Base-by-base conservation (phyloP, 2,329 filamentous ascomycete genomes). In the Stromatinia cepivora region DNA sequence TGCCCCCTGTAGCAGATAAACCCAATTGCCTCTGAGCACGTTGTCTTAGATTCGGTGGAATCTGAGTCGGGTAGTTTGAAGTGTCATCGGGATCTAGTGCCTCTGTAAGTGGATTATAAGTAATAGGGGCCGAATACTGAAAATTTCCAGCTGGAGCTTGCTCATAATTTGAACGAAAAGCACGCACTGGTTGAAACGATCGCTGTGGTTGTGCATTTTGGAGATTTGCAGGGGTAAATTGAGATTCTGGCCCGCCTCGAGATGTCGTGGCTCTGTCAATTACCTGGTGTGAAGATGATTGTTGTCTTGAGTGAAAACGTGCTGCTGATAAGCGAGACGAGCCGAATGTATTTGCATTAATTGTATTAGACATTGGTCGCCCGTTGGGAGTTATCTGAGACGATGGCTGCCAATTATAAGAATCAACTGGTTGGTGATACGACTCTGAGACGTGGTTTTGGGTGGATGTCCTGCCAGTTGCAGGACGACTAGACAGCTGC, bases 151-250 rank as follows among this genome's bases (percentile, higher is more conserved):
- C 2, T 11, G 13, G 13, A 2, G 8, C 3, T 36, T 10, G 28
- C 3, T n/a, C 45, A 11, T 20, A 15, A 57, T n/a, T 22, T n/a
- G 54, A 39, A 20, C 31, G 31, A 13, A 11, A 34, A 34, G 20
- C 9, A 5, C 9, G 17, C 17, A 3, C 31, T 56, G 17, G 0
- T 17, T 9, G 0, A 56, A 1, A 22, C 5, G 8, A 34, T 11
- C 4, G 17, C 53, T 22, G 6, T 28, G 17, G 31, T 20, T 56
- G 31, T 34, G 31, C 4, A 56, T 56, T 22, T 36, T 11, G 28
- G 10, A 20, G 17, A 56, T 22, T 11, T 34, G 5, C 0, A 13
- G 20, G 8, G 4, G 0, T 22, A 6, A 17, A 11, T 0, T 22
- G 31, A 36, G 53, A 20, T 34, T 34, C 53, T 36, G 31, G 10